Evolutionary conservation across 2,329 filamentous ascomycete genomes (phyloP), one percentile per base, ranked within the genome.

Genomic region (Diplodia scrobiculata): DNA sequence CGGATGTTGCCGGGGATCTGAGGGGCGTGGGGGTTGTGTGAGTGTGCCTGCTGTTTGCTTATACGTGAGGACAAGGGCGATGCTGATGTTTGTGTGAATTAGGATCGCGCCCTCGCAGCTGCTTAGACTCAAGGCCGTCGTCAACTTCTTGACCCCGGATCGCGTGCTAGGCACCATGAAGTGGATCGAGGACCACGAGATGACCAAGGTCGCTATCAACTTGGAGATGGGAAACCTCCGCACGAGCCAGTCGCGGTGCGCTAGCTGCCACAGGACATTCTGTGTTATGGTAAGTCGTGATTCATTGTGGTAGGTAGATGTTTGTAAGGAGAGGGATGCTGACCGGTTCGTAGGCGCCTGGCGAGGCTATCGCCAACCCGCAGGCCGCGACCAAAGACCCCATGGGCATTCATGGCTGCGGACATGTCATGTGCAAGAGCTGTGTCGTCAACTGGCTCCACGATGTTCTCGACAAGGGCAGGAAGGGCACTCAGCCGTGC

Each of bases 101-200:
- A n/a, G 14, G 7, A 11, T 53, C 50, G 6, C 50, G 13, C 25
- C 25, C 13, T 32, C 29, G 17, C 32, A 45, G 53, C 36, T 58
- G 36, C n/a, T 58, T 2, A 21, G 19, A 36, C 36, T 58, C 13
- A 45, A 45, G 21, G 1, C 25, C 10, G 17, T 45, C n/a, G 6
- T 41, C 3, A 0, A 1, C 21, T 19, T 5, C 5, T 21, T 58
- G 13, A 45, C 13, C 1, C 19, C 21, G 3, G 53, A 32, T 17
- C 14, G 27, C 7, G 9, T 60, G 17, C 10, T 19, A 13, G 55
- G 27, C 6, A 60, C 55, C 21, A 13, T 60, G 38, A 5, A 6
- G 38, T 60, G 55, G 55, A 60, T 60, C n/a, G 55, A 60, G 25
- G 41, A 48, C 38, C 55, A 60, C 14, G 55, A 60, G 14, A n/a